Evolutionary conservation across 495 filamentous ascomycete species (phyloP).

Genomic region (Podospora australis): DNA sequence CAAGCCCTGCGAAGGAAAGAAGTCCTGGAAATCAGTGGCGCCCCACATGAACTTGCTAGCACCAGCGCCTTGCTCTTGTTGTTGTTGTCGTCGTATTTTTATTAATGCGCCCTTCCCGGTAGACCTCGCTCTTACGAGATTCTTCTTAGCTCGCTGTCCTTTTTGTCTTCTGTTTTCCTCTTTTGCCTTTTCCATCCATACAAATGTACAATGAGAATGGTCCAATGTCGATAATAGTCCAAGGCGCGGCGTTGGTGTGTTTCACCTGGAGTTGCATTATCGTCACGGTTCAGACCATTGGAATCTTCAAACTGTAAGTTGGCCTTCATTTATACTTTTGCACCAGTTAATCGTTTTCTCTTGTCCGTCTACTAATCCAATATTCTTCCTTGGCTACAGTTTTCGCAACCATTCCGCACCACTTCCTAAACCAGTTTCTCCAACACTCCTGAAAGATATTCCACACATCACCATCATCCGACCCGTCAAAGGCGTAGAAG

Average conservation of each 20-base stretch:
- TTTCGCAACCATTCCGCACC: conserved; percentile 44
- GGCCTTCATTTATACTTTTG: background rate
- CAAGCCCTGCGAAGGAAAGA: background rate
- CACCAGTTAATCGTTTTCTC: background rate
- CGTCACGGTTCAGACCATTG: conserved; percentile 43
- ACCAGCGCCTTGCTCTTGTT: conserved; percentile 1
- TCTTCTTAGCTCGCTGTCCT: background rate
- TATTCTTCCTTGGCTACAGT: conserved; percentile 27
- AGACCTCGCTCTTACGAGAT: background rate
- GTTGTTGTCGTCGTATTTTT: conserved; percentile 1
- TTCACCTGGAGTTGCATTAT: conserved; percentile 46
- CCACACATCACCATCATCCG: conserved; percentile 92
- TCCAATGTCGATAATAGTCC: conserved; percentile 32
- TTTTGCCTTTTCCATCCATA: background rate
- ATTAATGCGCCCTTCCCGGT: conserved; percentile 5
- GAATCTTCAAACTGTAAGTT: conserved; percentile 46
- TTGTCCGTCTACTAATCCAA: background rate
- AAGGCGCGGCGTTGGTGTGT: conserved; percentile 39
- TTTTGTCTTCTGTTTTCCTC: background rate
- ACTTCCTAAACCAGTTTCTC: conserved; percentile 37
- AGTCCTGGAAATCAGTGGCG: background rate
- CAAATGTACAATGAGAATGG: conserved; percentile 17
- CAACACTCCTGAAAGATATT: conserved; percentile 37
- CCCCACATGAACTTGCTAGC: conserved; percentile 15
- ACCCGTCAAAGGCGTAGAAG: conserved; percentile 88